Conservation (phyloP, 2,329 filamentous ascomycete genomes). For the Pseudocercospora musae region DNA sequence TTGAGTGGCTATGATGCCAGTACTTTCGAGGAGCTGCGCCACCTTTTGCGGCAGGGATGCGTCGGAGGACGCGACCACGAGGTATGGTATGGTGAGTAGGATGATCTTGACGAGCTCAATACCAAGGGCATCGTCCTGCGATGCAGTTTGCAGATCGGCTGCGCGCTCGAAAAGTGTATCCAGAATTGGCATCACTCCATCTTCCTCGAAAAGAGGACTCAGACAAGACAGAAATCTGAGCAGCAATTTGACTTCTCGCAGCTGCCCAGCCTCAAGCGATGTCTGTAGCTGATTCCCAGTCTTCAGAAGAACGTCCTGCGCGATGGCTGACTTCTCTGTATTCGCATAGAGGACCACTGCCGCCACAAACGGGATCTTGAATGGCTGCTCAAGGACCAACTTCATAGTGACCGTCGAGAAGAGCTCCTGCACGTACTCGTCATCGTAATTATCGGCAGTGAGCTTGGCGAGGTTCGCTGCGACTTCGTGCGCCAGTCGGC, state of each 20-base stretch:
- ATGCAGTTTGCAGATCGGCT: slow-evolving; percentile 89
- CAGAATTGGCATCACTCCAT: slow-evolving; percentile 79
- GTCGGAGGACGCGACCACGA: slow-evolving; percentile 67
- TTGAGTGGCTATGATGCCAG: slow-evolving; percentile 87
- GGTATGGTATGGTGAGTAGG: slow-evolving; percentile 87
- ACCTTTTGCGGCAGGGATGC: slow-evolving; percentile 70
- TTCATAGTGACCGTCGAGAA: slow-evolving; percentile 74
- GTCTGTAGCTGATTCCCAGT: slow-evolving; percentile 61
- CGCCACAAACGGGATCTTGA: slow-evolving; percentile 95
- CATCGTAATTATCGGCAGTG: slow-evolving; percentile 80
- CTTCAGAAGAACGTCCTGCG: slow-evolving; percentile 65
- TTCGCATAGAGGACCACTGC: slow-evolving; percentile 79
- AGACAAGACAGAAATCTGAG: slow-evolving; percentile 87
- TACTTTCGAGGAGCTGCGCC: slow-evolving; percentile 80
- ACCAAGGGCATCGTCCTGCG: slow-evolving; percentile 77
- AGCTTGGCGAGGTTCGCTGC: slow-evolving; percentile 70
- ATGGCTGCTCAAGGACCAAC: slow-evolving; percentile 83
- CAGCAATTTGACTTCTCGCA: slow-evolving; percentile 87
- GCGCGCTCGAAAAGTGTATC: slow-evolving; percentile 88
- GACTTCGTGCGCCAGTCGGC: slow-evolving; percentile 76
- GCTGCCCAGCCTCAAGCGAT: slow-evolving; percentile 69
- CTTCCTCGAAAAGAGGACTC: slow-evolving; percentile 73
- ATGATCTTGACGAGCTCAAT: slow-evolving; percentile 96
- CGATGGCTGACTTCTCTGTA: slow-evolving; percentile 70
- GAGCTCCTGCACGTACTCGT: slow-evolving; percentile 68